Evolutionary conservation across 148 eudicot genomes (phyloP).

Genomic region (Simmondsia chinensis): DNA sequence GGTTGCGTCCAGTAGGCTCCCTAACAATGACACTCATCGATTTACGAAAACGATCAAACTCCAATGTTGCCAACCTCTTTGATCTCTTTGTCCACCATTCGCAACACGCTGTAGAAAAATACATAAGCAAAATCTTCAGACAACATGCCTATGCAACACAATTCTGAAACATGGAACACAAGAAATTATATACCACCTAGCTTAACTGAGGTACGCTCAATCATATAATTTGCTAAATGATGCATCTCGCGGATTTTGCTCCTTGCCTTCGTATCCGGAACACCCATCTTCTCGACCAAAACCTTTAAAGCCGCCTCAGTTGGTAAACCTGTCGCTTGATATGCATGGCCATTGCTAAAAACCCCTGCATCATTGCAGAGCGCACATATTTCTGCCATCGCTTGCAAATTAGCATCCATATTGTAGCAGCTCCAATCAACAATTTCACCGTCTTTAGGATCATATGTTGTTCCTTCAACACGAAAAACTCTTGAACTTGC

Average conservation of each 20-base stretch:
- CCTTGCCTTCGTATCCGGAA: conserved; percentile 61
- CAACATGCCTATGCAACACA: background rate
- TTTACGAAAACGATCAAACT: conserved; percentile 83
- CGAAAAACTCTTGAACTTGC: conserved; percentile 33
- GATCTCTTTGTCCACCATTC: conserved; percentile 73
- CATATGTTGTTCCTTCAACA: conserved; percentile 84
- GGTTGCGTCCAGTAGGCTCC: conserved; percentile 53
- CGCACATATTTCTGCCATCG: conserved; percentile 69
- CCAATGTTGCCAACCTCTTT: conserved; percentile 68
- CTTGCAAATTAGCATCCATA: conserved; percentile 73
- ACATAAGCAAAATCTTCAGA: background rate
- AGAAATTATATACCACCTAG: conserved; percentile 32
- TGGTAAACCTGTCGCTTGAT: conserved; percentile 64
- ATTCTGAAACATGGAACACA: background rate
- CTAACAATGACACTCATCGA: conserved; percentile 84
- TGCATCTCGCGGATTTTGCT: conserved; percentile 52
- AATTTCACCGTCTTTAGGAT: conserved; percentile 78
- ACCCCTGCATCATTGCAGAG: conserved; percentile 84
- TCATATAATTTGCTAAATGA: conserved; percentile 42
- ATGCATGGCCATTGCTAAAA: conserved; percentile 42
- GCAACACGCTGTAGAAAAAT: conserved; percentile 39
- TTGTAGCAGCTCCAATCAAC: conserved; percentile 68
- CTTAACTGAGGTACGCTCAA: conserved; percentile 40
- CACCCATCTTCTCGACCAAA: conserved; percentile 90
- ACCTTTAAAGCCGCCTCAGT: conserved; percentile 96